phyloP scores from a whole-genome alignment of 768 basidiomycete species.

The Solioccasus polychromus region DNA sequence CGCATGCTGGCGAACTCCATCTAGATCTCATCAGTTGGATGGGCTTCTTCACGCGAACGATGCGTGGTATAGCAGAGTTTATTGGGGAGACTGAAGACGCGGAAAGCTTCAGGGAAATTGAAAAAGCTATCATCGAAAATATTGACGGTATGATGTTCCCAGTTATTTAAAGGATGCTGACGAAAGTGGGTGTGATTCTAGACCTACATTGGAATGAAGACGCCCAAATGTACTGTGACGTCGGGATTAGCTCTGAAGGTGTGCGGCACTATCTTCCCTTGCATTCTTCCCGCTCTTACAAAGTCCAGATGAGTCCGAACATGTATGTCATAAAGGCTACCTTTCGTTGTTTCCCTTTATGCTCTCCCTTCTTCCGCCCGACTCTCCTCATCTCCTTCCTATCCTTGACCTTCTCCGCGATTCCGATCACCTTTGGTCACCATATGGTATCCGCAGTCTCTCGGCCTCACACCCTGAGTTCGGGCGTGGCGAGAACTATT shows the following conservation, averaged over 20 bases:
- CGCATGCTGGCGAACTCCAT: constrained; percentile 90
- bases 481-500: constrained; percentile 93
- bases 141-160: constrained; percentile 63
- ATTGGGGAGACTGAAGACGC: constrained; percentile 84
- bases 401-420: constrained; percentile 78
- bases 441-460: constrained; percentile 84
- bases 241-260: constrained; percentile 84
- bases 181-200: constrained; percentile 24
- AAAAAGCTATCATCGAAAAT: constrained; percentile 78
- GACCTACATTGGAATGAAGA: constrained; percentile 94
- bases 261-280: constrained; percentile 7
- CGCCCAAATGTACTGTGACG: constrained; percentile 91
- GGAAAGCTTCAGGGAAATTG: constrained; percentile 70
- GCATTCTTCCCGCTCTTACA: constrained; percentile 1
- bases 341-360: constrained; percentile 93
- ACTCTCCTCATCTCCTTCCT: constrained; percentile 77
- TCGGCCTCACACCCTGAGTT: constrained; percentile 88
- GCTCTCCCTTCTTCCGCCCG: constrained; percentile 70
- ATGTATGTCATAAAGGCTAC: constrained; percentile 90
- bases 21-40: constrained; percentile 95
- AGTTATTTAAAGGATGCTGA: background rate
- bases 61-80: constrained; percentile 86
- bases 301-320: constrained; percentile 78
- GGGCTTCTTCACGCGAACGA: constrained; percentile 92
- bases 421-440: constrained; percentile 88